Percentiles rank a stretch among this genome's conserved stretches.
Conservation (phyloP, 2,329 filamentous ascomycete genomes). For the Arthroderma uncinatum region DNA sequence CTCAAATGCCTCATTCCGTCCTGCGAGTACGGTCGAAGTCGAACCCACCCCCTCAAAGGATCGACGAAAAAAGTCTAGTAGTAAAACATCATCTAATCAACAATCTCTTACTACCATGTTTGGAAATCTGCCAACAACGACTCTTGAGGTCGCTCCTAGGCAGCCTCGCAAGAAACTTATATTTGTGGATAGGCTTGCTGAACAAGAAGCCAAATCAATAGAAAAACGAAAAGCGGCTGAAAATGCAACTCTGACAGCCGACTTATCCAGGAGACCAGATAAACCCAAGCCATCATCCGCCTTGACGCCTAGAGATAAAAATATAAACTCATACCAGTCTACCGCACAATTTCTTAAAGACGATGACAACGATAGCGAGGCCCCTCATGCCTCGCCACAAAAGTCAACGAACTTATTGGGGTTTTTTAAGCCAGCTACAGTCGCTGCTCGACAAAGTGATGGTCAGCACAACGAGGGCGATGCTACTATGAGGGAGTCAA, state of each 20-base stretch:
- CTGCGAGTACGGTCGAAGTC: slow-evolving; percentile 6
- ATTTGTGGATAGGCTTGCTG: slow-evolving; percentile 30
- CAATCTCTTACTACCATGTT: slow-evolving; percentile 10
- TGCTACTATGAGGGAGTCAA: neutral
- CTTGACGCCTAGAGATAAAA: neutral
- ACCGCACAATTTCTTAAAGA: neutral
- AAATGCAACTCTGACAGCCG: neutral
- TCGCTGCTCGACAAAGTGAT: neutral
- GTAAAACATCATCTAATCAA: slow-evolving; percentile 4
- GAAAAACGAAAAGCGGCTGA: neutral
- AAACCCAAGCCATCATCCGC: neutral
- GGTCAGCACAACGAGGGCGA: neutral
- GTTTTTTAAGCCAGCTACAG: slow-evolving; percentile 3
- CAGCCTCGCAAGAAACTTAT: slow-evolving; percentile 36
- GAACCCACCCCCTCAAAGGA: neutral
- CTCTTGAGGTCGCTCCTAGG: slow-evolving; percentile 24
- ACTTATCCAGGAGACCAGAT: neutral
- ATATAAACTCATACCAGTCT: neutral
- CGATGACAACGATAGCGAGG: neutral
- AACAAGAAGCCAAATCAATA: neutral
- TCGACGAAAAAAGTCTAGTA: neutral
- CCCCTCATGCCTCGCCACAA: neutral
- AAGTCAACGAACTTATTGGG: neutral
- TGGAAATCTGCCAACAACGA: slow-evolving; percentile 21
- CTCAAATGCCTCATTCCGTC: slow-evolving; percentile 3